Base-by-base conservation (phyloP, 2,329 filamentous ascomycete genomes). In the Pestalotiopsis sp. region DNA sequence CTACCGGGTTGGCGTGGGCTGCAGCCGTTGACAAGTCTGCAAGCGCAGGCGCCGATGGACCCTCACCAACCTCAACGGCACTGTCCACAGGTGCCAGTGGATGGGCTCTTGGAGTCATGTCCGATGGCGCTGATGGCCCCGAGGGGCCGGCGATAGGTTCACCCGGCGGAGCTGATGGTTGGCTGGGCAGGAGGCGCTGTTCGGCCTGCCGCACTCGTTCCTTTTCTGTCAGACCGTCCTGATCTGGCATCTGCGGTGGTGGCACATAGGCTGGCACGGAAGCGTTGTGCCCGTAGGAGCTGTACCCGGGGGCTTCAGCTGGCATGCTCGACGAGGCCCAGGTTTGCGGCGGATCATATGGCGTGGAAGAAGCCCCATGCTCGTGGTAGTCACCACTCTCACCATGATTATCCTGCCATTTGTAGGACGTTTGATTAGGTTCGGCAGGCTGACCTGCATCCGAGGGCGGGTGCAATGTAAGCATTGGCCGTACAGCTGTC, bases 181-280 rank as follows among this genome's bases (percentile, higher is more conserved):
- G 90, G 75, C 94, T 97, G 2, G 95, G 95, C 25, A 98, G 81
- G 4, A 98, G 82, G 61, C 91, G 88, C 72, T 91, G 88, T 80
- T 98, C 95, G 56, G 93, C 94, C 69, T 89, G 88, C 61, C 91
- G 88, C 69, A 96, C 82, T 63, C 91, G 90, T 69, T 97, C 91
- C 79, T 98, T 98, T 71, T 98, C 96, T 13, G 91, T 90, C 39
- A 94, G 82, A 4, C 83, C 85, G 69, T 87, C 87, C 67, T 93
- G 90, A 13, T 86, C 82, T 12, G 84, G 82, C 20, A 90, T 73
- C 38, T 87, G 82, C n/a, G 91, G 90, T 4, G 88, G 87, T 38
- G 90, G 88, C 17, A 91, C 77, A 73, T 88, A 86, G 67, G 85
- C 79, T 64, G 87, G 81, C 71, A 84, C 75, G 64, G 79, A 80